Evolutionary conservation across 2,329 filamentous ascomycete genomes (phyloP), one percentile per base, ranked within the genome.

Genomic region (Fusarium duplospermum): DNA sequence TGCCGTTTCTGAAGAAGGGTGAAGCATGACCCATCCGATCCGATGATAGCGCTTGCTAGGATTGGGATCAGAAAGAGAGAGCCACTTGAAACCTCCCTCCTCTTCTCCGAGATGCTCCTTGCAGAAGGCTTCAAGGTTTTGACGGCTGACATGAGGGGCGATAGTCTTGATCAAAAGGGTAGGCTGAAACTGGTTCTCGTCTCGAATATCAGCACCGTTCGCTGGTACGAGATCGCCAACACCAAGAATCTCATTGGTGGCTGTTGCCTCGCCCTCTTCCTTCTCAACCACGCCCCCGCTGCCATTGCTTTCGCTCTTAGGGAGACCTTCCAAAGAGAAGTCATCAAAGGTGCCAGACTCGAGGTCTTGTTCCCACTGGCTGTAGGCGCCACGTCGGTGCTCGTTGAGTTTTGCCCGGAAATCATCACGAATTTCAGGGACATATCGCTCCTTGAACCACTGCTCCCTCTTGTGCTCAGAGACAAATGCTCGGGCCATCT

Each of bases 91-190:
- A 3, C 96, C 96, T 62, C 95, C 95, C 73, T 96, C 93, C 56
- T 92, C 93, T 78, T 98, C 95, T 16, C 96, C 95, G 5, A 98
- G 89, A 81, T 98, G 93, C 82, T 98, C 95, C 80, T 95, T 96
- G 84, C 95, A 98, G 79, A 98, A 98, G 3, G 92, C 92, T 82
- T 99, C 96, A 22, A 99, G 90, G 79, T 98, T 98, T 59, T 93
- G 91, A 42, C 96, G 93, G 79, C 94, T 98, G 72, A 99, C 96
- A 68, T 97, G 97, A 9, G 96, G 96, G 6, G 96, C 96, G 79
- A 99, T 95, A 0, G 96, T 99, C 86, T 99, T 99, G 87, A 99
- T 98, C 56, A 99, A 90, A 20, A 99, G 88, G 0, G 97, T 98
- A 16, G 96, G 96, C 81, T 97, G 94, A 75, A 93, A 92, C 35